Evolutionary conservation across 108 stramenopile species (phyloP), one percentile per base, ranked within the genome.

Genomic region (Pseudonitzschia delicatissima): DNA sequence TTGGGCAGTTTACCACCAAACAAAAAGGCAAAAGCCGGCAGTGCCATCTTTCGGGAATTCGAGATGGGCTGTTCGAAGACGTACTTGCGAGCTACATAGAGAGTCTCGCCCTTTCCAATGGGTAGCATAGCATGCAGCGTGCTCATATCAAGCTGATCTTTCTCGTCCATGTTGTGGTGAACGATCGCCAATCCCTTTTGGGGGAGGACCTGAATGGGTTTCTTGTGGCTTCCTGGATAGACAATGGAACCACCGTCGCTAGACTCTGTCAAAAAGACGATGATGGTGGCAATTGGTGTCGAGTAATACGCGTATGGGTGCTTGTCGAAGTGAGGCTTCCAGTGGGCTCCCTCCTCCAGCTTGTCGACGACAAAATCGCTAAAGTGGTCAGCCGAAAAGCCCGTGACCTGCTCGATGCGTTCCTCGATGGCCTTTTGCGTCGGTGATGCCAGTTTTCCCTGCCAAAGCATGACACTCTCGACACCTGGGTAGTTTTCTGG

Each of bases 331-430:
- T 88, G 88, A 27, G 84, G 81, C 40, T 75, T 72, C 68, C 87
- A 82, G 26, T 64, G 49, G 0, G 81, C 87, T 35, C 85, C 87
- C 26, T 67, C 48, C 13, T 77, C 84, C 29, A 83, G 66, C 58
- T 73, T 84, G 57, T 90, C 85, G 26, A 94, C 60, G 40, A 88
- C 72, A 67, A 85, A 94, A 74, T 95, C 94, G 8, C 77, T 81
- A 50, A 82, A 84, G 48, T 92, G 87, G 29, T 82, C 83, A 18
- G 70, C 27, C 8, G 94, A 91, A 61, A 88, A 95, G 5, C 87
- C 91, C 40, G 90, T 95, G 4, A 92, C 94, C 62, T 95, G 94
- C 49, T 90, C 87, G 59, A 95, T 90, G 45, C 94, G 69, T 63
- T 95, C 89, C 39, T 91, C 91, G 15, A 92, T 77, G 45, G 83